Base-by-base conservation (phyloP, 73 alveolate genomes). In the Stentor roeselii region DNA sequence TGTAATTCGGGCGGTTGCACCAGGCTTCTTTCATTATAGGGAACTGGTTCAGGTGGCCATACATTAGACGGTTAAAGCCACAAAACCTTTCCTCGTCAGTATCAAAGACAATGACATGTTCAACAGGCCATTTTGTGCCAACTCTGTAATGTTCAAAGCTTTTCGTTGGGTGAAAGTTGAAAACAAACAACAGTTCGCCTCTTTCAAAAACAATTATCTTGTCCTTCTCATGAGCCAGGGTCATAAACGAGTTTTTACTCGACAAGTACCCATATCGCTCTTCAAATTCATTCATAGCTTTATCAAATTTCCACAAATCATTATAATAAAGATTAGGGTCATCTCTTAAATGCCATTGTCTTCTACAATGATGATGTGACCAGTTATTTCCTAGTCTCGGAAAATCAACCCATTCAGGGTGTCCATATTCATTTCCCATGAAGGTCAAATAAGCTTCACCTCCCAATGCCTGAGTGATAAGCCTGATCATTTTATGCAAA, bases 401-500 rank as follows among this genome's bases (percentile, higher is more conserved):
- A 93, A 98, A 96, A 84, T 98, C 99, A 42, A 98, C 94, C 99
- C 99, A 97, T 83, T 98, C 99, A 30, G 99, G 99, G 75, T 97
- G 99, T 30, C 99, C 99, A 60, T 97, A 98, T 86, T 98, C 99
- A 82, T 96, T 97, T 60, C 99, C 99, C 99, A 97, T 97, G 89
- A 97, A 97, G 89, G 86, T 92, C 59, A 98, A 88, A 78, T 90
- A 97, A 15, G 94, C 97, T n/a, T 60, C 84, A 4, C 93, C 90
- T n/a, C 99, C 99, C 78, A 97, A 87, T 3, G 98, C 98, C 61
- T 92, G 78, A 2, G 99, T 92, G 42, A 98, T 60, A 75, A 98
- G 92, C 84, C 99, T 89, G 27, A 98, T 89, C 97, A 96, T 91
- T 82, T 98, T 98, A 87, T 97, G 99, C 76, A 97, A 90, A 3